A percentile compares a stretch with the other conserved stretches of the same genome.
Evolutionary conservation across 768 basidiomycete genomes (phyloP).

Genomic region (Strobilomyces dryophilus): DNA sequence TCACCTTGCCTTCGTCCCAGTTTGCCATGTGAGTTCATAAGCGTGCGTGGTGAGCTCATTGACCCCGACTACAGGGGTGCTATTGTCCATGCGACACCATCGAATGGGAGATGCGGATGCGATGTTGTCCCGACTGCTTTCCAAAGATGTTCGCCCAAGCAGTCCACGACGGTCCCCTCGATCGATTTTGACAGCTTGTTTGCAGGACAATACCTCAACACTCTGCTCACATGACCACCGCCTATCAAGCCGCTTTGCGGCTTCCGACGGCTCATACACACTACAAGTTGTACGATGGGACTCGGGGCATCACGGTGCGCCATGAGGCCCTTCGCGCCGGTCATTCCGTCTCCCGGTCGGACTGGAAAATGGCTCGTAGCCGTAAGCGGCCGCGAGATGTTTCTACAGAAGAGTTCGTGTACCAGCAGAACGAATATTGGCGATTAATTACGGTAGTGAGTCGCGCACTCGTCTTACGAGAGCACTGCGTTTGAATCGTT

Average conservation of each 20-base stretch:
- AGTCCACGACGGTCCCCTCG: background rate
- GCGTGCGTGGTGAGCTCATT: too few species aligned
- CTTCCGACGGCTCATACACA: background rate
- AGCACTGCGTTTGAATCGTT: background rate
- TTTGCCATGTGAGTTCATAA: conserved; percentile 27
- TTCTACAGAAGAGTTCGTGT: background rate
- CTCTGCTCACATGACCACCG: background rate
- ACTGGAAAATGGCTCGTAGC: background rate
- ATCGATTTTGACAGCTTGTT: background rate
- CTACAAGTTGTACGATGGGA: background rate
- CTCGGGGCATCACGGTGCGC: background rate
- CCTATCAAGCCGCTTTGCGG: background rate
- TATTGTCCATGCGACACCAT: conserved; percentile 9
- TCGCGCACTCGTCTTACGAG: background rate
- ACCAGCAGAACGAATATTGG: background rate
- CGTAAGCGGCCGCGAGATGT: background rate
- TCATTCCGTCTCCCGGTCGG: background rate
- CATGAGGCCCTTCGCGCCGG: fast-evolving
- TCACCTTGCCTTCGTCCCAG: conserved; percentile 25
- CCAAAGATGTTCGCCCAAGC: conserved; percentile 7
- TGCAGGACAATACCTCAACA: background rate
- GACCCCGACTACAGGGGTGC: conserved; percentile 5
- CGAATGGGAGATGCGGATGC: conserved; percentile 14
- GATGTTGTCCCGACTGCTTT: conserved; percentile 5
- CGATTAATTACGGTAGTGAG: background rate